phyloP scores from a whole-genome alignment of 192 early-diverging fungal genomes.

The Obelidium mucronatum region DNA sequence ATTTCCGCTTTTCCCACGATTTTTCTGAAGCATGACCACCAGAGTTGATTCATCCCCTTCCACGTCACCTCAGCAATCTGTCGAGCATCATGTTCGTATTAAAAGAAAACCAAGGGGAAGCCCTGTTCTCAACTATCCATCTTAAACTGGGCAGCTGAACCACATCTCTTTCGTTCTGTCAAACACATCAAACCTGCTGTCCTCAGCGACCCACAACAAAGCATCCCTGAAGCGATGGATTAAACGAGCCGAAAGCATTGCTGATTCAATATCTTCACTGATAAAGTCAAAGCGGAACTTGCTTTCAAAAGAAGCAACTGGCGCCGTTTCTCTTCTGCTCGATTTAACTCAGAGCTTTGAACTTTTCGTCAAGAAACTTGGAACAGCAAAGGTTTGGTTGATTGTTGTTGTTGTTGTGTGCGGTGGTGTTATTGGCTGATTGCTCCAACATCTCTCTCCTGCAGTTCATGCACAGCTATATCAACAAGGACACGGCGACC shows the following conservation, averaged over 20 bases:
- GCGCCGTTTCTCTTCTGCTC: neutral
- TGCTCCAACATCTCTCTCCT: neutral
- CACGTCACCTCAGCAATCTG: neutral
- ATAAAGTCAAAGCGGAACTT: neutral
- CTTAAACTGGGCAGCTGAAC: neutral
- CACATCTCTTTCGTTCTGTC: neutral
- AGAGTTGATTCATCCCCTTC: neutral
- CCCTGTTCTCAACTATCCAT: too few species aligned
- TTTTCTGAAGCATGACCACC: neutral
- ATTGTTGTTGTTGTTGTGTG: neutral
- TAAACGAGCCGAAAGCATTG: neutral
- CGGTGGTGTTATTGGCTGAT: too few species aligned
- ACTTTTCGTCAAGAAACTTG: neutral
- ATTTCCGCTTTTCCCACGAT: neutral
- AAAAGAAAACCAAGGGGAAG: neutral
- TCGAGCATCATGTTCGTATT: neutral
- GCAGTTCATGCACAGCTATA: constrained; percentile 35
- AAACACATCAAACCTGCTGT: neutral
- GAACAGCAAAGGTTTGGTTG: neutral
- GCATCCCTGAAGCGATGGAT: neutral
- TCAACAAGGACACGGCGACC: constrained; percentile 15
- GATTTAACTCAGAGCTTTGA: neutral
- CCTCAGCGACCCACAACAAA: neutral
- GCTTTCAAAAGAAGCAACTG: neutral
- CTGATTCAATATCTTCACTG: neutral